Evolutionary conservation across 768 basidiomycete genomes (phyloP).

Genomic region (Russula olivacea): DNA sequence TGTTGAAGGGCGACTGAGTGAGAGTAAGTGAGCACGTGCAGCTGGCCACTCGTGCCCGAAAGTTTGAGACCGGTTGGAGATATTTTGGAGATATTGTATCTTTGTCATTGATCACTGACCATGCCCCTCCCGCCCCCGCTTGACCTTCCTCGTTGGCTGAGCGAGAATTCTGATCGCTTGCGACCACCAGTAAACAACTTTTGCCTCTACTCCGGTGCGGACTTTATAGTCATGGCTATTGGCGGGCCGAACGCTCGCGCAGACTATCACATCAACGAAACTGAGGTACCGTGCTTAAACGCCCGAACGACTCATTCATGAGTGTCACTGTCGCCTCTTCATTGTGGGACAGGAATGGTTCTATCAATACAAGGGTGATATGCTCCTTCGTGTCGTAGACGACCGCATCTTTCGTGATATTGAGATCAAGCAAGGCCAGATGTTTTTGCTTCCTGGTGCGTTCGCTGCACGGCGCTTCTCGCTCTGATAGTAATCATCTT

Average conservation of each 20-base stretch:
- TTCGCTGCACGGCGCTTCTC: slow-evolving; percentile 3
- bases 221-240: slow-evolving; percentile 93
- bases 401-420: slow-evolving; percentile 79
- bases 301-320: no score
- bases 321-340: not conserved
- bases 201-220: slow-evolving; percentile 72
- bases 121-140: slow-evolving; percentile 75
- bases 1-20: no score
- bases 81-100: no score
- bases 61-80: no score
- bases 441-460: slow-evolving; percentile 91
- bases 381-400: slow-evolving; percentile 84
- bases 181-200: slow-evolving; percentile 93
- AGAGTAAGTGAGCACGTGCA: no score
- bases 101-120: not conserved
- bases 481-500: not conserved
- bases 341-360: slow-evolving; percentile 76
- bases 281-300: slow-evolving; percentile 61
- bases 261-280: slow-evolving; percentile 94
- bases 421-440: slow-evolving; percentile 87
- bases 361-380: slow-evolving; percentile 91
- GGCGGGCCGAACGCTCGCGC: slow-evolving; percentile 93
- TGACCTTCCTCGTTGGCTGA: slow-evolving; percentile 87
- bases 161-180: slow-evolving; percentile 70
- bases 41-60: no score